phyloP scores from a whole-genome alignment of 176 grass and related monocot species.

The Avena eriantha region DNA sequence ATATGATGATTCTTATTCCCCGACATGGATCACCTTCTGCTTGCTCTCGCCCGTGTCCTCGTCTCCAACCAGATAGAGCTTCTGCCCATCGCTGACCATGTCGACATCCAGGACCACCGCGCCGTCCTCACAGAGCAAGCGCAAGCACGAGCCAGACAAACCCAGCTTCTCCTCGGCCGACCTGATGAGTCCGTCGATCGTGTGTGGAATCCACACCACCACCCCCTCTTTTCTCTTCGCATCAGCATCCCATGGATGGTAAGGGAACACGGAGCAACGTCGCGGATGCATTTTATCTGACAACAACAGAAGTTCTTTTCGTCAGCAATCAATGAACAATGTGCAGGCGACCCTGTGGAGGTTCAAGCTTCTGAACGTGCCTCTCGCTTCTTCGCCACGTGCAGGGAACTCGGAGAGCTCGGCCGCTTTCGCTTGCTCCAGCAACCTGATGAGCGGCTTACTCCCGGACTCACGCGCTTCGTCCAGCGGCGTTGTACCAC shows the following conservation, averaged over 20 bases:
- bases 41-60: constrained; percentile 26
- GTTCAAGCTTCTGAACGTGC: constrained; percentile 26
- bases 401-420: constrained; percentile 76
- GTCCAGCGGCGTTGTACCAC: constrained; percentile 79
- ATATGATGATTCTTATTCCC: background rate
- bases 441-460: constrained; percentile 56
- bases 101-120: constrained; percentile 60
- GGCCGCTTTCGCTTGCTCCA: constrained; percentile 64
- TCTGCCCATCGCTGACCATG: constrained; percentile 70
- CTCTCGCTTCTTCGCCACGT: constrained; percentile 56
- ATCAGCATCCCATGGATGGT: constrained; percentile 63
- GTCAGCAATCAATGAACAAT: background rate
- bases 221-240: constrained; percentile 68
- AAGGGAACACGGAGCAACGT: constrained; percentile 80
- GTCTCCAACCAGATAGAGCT: constrained; percentile 64
- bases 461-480: constrained; percentile 76
- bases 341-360: background rate
- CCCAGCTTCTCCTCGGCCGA: constrained; percentile 65
- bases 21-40: background rate
- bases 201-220: constrained; percentile 74
- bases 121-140: constrained; percentile 73
- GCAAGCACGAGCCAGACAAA: constrained; percentile 42
- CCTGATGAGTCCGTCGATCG: constrained; percentile 58
- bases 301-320: no score
- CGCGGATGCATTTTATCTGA: constrained; percentile 71